phyloP scores from a whole-genome alignment of 2,329 filamentous ascomycete species.

The Talaromyces sp. region DNA sequence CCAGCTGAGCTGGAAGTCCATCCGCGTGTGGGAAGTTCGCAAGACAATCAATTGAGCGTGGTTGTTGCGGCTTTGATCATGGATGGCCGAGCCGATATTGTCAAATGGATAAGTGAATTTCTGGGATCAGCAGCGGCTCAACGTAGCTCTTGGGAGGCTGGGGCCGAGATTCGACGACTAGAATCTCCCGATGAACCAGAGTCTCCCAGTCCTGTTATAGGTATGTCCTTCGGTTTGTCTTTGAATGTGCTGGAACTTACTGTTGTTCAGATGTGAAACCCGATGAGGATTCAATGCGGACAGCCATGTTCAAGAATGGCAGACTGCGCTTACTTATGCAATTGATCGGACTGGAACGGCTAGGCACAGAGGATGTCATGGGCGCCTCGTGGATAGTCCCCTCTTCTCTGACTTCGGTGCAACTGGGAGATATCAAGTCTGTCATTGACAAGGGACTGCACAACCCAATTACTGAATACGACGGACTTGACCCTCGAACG shows the following conservation, averaged over 20 bases:
- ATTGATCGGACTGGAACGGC: conserved; percentile 63
- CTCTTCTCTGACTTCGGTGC: conserved; percentile 54
- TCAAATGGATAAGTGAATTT: conserved; percentile 76
- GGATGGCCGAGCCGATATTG: conserved; percentile 66
- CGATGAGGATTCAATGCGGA: conserved; percentile 60
- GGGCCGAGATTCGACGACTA: conserved; percentile 55
- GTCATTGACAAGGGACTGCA: conserved; percentile 73
- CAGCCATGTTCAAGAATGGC: conserved; percentile 81
- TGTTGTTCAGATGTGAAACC: conserved; percentile 51
- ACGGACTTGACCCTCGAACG: conserved; percentile 67
- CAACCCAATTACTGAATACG: conserved; percentile 69
- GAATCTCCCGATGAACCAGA: conserved; percentile 25
- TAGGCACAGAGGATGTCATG: conserved; percentile 62
- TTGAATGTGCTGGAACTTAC: conserved; percentile 16
- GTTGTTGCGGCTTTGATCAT: conserved; percentile 74
- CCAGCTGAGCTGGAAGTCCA: conserved; percentile 81
- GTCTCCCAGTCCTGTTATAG: conserved; percentile 22
- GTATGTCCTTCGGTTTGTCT: conserved; percentile 38
- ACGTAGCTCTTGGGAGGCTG: conserved; percentile 70
- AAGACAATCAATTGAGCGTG: conserved; percentile 68
- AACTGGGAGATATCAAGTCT: conserved; percentile 63
- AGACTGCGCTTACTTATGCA: conserved; percentile 80
- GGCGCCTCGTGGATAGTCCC: conserved; percentile 77
- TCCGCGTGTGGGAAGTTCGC: conserved; percentile 55
- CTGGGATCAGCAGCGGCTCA: conserved; percentile 64